Evolutionary conservation across 768 basidiomycete genomes (phyloP).

Genomic region (Suillus sp.): DNA sequence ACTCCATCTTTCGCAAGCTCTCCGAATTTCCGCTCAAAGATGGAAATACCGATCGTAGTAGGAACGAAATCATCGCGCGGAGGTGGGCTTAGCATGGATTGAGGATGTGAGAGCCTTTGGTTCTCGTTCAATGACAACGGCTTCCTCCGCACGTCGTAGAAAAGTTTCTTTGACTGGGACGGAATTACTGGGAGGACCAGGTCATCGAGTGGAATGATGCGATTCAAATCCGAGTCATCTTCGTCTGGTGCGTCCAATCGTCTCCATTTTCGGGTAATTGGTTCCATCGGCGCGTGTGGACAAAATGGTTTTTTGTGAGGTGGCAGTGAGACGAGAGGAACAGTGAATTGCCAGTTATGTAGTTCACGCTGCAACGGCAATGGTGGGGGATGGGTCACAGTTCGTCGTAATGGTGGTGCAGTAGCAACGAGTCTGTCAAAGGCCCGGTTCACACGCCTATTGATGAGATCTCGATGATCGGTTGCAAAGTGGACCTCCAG

Average conservation of each 20-base stretch:
- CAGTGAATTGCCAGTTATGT: background rate
- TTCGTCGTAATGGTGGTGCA: slow-evolving; percentile 17
- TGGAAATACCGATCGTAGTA: slow-evolving; percentile 24
- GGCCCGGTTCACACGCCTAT: slow-evolving; percentile 13
- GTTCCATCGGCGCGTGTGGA: slow-evolving; percentile 11
- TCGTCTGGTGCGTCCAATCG: slow-evolving; percentile 28
- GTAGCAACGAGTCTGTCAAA: slow-evolving; percentile 25
- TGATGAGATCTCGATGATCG: slow-evolving; percentile 24
- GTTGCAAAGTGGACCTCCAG: slow-evolving; percentile 28
- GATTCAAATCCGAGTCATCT: slow-evolving; percentile 17
- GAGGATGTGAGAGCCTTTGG: slow-evolving; percentile 27
- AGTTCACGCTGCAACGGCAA: slow-evolving; percentile 16
- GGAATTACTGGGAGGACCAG: slow-evolving; percentile 15
- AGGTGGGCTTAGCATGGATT: slow-evolving; percentile 21
- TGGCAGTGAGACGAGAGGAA: background rate
- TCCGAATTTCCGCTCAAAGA: slow-evolving; percentile 29
- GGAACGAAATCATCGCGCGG: slow-evolving; percentile 16
- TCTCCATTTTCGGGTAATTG: slow-evolving; percentile 35
- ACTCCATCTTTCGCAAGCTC: slow-evolving; percentile 21
- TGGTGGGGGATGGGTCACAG: slow-evolving; percentile 14
- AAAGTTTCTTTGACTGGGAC: background rate
- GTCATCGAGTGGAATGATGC: slow-evolving; percentile 26
- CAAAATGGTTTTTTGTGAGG: background rate
- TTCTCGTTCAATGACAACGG: slow-evolving; percentile 1
- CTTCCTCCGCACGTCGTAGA: slow-evolving; percentile 21